Evolutionary conservation across 495 filamentous ascomycete species (phyloP).

Genomic region (Penicillium goetzii): DNA sequence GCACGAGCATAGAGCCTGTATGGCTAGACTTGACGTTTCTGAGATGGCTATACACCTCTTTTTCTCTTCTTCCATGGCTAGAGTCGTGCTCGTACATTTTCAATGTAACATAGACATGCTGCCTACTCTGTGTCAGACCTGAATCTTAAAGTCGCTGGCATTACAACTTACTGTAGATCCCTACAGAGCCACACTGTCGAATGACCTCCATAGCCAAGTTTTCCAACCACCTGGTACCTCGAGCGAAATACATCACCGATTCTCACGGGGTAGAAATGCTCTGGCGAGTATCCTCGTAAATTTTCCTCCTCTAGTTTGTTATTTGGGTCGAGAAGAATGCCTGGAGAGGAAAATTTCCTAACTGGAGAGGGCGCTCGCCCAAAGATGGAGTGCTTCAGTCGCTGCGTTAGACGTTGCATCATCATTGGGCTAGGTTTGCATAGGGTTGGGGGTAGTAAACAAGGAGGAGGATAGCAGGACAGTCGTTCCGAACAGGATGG

Average conservation of each 20-base stretch:
- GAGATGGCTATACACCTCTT: conserved; percentile 24
- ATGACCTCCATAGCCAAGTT: conserved; percentile 55
- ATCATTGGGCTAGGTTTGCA: background rate
- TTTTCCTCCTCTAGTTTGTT: conserved; percentile 32
- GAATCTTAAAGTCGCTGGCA: background rate
- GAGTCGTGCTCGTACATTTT: conserved; percentile 26
- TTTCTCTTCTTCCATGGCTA: conserved; percentile 21
- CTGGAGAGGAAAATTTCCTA: conserved; percentile 11
- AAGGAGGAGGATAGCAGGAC: background rate
- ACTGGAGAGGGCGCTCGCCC: conserved; percentile 9
- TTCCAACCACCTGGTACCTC: conserved; percentile 56
- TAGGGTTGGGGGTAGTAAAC: background rate
- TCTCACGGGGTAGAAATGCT: conserved; percentile 51
- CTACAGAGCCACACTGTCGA: conserved; percentile 59
- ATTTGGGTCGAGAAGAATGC: conserved; percentile 19
- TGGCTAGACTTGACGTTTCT: conserved; percentile 20
- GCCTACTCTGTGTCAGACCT: conserved; percentile 10
- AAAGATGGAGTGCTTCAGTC: conserved; percentile 8
- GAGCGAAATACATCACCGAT: conserved; percentile 54
- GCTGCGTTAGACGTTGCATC: conserved; percentile 9
- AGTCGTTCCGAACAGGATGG: too few species aligned
- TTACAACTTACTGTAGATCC: conserved; percentile 45
- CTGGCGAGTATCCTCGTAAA: conserved; percentile 33
- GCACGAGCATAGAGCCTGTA: conserved; percentile 24
- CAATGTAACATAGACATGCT: conserved; percentile 27